phyloP scores from a whole-genome alignment of 164 flowering plant species.

The Kingdonia uniflora region DNA sequence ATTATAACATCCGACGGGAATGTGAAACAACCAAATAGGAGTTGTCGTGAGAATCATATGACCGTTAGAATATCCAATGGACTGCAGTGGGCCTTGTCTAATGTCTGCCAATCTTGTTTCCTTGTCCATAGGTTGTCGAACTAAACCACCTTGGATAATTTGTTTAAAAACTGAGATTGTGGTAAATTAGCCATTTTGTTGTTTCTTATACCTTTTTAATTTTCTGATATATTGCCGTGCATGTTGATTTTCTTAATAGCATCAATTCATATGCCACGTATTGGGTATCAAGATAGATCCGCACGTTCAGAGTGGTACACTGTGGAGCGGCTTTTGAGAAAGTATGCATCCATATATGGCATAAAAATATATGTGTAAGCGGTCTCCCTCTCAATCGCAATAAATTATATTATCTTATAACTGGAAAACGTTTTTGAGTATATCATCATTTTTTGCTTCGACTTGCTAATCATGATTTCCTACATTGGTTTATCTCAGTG shows the following conservation, averaged over 20 bases:
- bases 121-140: too few relatives aligned
- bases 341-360: constrained; percentile 66
- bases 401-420: background rate
- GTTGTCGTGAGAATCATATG: too few relatives aligned
- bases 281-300: constrained; percentile 72
- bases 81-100: too few relatives aligned
- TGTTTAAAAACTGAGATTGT: too few relatives aligned
- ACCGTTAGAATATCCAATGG: too few relatives aligned
- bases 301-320: constrained; percentile 84
- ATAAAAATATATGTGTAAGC: constrained; percentile 70
- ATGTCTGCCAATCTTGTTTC: too few relatives aligned
- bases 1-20: too few relatives aligned
- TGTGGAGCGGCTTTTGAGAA: constrained; percentile 76
- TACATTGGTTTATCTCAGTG: background rate
- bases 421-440: background rate
- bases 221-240: constrained; percentile 5
- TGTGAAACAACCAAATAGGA: too few relatives aligned
- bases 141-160: too few relatives aligned
- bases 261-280: constrained; percentile 95
- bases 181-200: background rate
- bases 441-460: too few relatives aligned
- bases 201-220: background rate
- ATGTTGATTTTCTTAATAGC: constrained; percentile 28
- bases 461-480: background rate
- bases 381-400: constrained; percentile 13